Evolutionary conservation across 2,329 filamentous ascomycete species (phyloP), one percentile per base, ranked within the genome.

Genomic region (Ramularia collo-cygni): DNA sequence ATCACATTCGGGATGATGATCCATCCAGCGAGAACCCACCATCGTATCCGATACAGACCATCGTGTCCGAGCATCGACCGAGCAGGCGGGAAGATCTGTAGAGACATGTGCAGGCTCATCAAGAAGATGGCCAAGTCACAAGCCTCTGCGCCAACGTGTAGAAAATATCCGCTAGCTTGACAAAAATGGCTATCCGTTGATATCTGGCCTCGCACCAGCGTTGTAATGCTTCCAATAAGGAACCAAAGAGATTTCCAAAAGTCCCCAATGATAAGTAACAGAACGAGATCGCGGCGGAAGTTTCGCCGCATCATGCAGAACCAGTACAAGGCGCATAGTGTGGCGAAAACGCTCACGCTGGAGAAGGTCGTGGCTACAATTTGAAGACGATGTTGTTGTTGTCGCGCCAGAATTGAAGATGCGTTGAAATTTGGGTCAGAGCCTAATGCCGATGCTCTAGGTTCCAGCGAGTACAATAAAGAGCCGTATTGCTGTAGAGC

Each of bases 201-300:
- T n/a, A 42, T 24, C n/a, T 37, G 32, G 13, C 77, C 76, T 4
- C 60, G 58, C 1, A 61, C 58, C 24, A 87, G 71, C 14, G 74
- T 73, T 14, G 78, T 71, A 2, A 77, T 64, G 0, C 82, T 74
- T 49, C 79, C 81, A 29, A 84, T 61, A 46, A 86, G 70, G 46
- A 82, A 78, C 75, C 79, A 85, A 2, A 78, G 56, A 2, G 79
- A 75, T 59, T 85, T 84, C 61, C 81, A 75, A 56, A 84, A 73
- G 60, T 88, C 83, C 51, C 81, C 82, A 45, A 79, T 71, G 33
- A 90, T 79, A 10, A 89, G 67, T 28, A 87, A 63, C 71, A 89
- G 77, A 42, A 90, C 81, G 39, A 90, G 71, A 47, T 81, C 77
- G 58, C 88, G 82, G 32, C 84, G 76, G 59, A 88, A 89, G 47